Evolutionary conservation across 805 yeast species (phyloP), one percentile per base, ranked within the genome.

Genomic region (Sugiyamaella mastotermitis): DNA sequence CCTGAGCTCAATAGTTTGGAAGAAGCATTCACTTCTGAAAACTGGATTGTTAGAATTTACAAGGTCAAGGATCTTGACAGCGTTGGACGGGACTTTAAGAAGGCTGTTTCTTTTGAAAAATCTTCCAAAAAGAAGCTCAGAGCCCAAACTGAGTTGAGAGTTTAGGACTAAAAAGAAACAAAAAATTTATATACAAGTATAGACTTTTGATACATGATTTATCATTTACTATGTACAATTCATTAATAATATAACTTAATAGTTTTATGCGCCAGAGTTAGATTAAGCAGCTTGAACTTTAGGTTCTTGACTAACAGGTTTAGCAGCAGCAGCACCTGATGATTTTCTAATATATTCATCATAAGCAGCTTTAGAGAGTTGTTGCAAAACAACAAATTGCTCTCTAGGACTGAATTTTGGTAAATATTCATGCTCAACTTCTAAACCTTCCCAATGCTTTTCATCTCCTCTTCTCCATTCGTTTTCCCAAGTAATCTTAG

Each of bases 21-120:
- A 53, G 98, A 92, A 69, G 98, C 81, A 0, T 92, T 80, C 66
- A 92, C 98, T 1, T 72, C 90, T 33, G 95, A 87, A 58, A 94
- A 92, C 70, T 94, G 97, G 97, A 74, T 92, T 51, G 97, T 92
- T 14, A 78, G 98, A 65, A 75, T 92, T 45, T 92, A 85, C 68
- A 83, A 86, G 69, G 83, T 92, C 50, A 92, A 87, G 64, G 90
- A 86, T 44, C 69, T 73, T 42, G 98, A 92, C 61, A 76, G 75
- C 44, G 76, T 84, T 49, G 98, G 97, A 34, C 78, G 99, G 42
- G 30, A 27, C 18, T 27, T 27, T 17, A 14, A 5, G 9, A 27
- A 27, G 18, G 30, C 30, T 7, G 28, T 46, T 43, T 15, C 29
- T 30, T 8, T 16, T 33, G 36, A 24, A 37, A 28, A 51, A 46